Evolutionary conservation across 1,139 yeast genomes (phyloP), one percentile per base, ranked within the genome.

Genomic region (Magnusiomyces paraingens): DNA sequence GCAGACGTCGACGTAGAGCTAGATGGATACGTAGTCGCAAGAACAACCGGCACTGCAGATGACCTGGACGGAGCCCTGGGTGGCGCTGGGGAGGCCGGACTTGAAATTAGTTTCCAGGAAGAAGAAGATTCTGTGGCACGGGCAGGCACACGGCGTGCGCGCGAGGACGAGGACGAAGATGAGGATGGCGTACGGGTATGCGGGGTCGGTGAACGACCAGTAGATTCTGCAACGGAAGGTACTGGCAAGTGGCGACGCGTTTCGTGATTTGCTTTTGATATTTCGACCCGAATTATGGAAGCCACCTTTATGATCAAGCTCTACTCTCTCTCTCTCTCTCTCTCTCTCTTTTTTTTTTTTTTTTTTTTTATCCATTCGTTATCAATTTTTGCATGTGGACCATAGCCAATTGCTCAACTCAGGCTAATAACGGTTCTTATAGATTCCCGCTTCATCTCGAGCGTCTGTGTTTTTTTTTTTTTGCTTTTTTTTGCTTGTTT

Each of bases 161-260:
- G 22, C 3, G 17, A 43, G n/a, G 46, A 43, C 4, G 46, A 43
- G 35, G 35, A 43, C n/a, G 35, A 20, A 3, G 46, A 21, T 20
- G 35, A 21, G 17, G 14, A 11, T 18, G 21, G 14, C 15, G 14
- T 11, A 4, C 15, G 22, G 10, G 35, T 20, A 20, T 15, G 20
- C 11, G 20, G 44, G 20, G 21, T 15, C 11, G 44, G 20, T n/a
- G 14, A 17, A 20, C 21, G 21, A 15, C 20, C 14, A 4, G 14
- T 15, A 15, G 20, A 17, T 20, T 17, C 21, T 10, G 50, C 60
- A 69, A 50, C 62, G 63, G 59, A 61, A 64, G 59, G 69, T 66
- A 55, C 69, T 62, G 35, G 52, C 43, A 54, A 58, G 54, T 67
- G 56, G 62, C 64, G 59, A 43, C 29, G 46, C 5, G 35, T 43